These are phyloP conservation scores for Exophiala aquamarina DNA, from an alignment of 2,329 filamentous ascomycete genomes.

Conservation along the genomic window DNA sequence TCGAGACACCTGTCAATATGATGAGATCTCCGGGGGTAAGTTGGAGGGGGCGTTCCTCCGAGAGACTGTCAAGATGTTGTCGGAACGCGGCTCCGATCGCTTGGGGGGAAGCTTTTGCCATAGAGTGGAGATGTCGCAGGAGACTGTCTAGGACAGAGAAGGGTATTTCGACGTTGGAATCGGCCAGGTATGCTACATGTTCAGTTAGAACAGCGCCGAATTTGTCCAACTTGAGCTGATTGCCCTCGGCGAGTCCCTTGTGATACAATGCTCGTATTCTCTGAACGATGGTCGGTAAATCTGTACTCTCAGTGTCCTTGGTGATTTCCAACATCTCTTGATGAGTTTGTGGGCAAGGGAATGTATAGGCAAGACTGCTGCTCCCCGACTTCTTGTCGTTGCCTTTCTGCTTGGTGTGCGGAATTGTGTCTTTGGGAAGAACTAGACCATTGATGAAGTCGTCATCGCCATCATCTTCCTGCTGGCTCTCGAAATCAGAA, in stretches of 20 bases:
- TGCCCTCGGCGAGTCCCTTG: slow-evolving; percentile 77
- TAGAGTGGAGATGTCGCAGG: slow-evolving; percentile 86
- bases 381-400: slow-evolving; percentile 51
- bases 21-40: slow-evolving; percentile 70
- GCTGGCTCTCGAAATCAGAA: slow-evolving; percentile 57
- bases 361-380: slow-evolving; percentile 72
- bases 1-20: slow-evolving; percentile 77
- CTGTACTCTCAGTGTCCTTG: slow-evolving; percentile 59
- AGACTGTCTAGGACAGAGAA: slow-evolving; percentile 74
- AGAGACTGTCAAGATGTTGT: slow-evolving; percentile 61
- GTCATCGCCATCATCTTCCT: slow-evolving; percentile 60
- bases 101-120: slow-evolving; percentile 80
- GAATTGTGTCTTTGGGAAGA: slow-evolving; percentile 33
- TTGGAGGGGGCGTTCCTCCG: slow-evolving; percentile 53
- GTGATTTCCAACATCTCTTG: slow-evolving; percentile 69
- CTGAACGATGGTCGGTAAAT: slow-evolving; percentile 77
- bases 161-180: slow-evolving; percentile 42
- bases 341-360: slow-evolving; percentile 77
- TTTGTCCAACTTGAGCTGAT: slow-evolving; percentile 75
- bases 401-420: slow-evolving; percentile 54
- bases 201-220: slow-evolving; percentile 50
- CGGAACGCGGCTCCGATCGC: slow-evolving; percentile 78
- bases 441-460: slow-evolving; percentile 72
- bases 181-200: slow-evolving; percentile 60
- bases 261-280: slow-evolving; percentile 91